A percentile compares a stretch with the other conserved stretches of the same genome.
phyloP scores from a whole-genome alignment of 768 basidiomycete species.

The Xerocomellus amylosporus region DNA sequence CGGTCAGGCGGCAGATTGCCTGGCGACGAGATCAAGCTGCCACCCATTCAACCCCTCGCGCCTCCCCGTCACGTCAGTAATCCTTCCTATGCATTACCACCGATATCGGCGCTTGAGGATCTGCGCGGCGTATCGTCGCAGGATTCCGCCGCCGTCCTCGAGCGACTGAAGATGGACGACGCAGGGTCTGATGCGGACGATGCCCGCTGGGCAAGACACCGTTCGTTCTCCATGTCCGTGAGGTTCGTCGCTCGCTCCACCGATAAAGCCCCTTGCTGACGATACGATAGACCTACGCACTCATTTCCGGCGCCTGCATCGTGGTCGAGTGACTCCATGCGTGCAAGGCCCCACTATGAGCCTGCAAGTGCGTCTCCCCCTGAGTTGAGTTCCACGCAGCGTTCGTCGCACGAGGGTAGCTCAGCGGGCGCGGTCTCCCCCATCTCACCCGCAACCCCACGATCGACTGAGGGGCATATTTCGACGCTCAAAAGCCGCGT shows the following conservation, averaged over 20 bases:
- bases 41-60: conserved; percentile 41
- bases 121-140: conserved; percentile 47
- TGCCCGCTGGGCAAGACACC: conserved; percentile 39
- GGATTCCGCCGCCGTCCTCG: conserved; percentile 65
- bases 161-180: conserved; percentile 60
- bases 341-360: conserved; percentile 18
- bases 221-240: conserved; percentile 43
- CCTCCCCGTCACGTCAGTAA: conserved; percentile 28
- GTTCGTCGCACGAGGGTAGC: conserved; percentile 42
- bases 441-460: conserved; percentile 50
- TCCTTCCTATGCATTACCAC: conserved; percentile 56
- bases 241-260: conserved; percentile 20
- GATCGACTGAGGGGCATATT: conserved; percentile 34
- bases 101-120: conserved; percentile 68
- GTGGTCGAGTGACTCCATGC: conserved; percentile 24
- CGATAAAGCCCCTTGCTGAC: neutral
- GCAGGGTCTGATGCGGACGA: conserved; percentile 21
- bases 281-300: conserved; percentile 12
- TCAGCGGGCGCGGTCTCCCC: conserved; percentile 54
- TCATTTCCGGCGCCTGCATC: conserved; percentile 22
- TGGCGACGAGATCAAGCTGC: conserved; percentile 39
- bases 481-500: conserved; percentile 15
- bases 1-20: conserved; percentile 23
- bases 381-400: conserved; percentile 24
- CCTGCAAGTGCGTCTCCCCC: conserved; percentile 9